Base-by-base conservation (phyloP, 495 filamentous ascomycete species). In the Tuber borchii region DNA sequence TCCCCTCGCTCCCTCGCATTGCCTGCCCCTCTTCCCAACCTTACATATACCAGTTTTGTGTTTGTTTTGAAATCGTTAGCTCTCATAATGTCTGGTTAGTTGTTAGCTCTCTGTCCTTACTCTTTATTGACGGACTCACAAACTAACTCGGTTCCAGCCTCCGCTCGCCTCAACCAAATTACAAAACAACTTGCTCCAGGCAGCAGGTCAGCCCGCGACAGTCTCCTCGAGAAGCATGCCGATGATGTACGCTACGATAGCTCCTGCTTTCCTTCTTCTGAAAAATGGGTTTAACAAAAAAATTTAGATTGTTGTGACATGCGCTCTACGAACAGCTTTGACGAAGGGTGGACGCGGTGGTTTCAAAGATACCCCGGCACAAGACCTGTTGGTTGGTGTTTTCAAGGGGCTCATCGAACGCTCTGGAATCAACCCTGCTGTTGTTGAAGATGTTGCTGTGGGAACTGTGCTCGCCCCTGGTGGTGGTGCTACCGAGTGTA, bases 401-500 rank as follows among this genome's bases (percentile, higher is more conserved):
- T 90, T 97, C 85, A 89, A 89, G 84, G 91, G 88, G 71, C 87
- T 99, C 73, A 87, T 97, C 83, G 85, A 91, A 45, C 92, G 93
- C 81, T 97, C 93, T 73, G 88, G 89, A 46, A 94, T 99, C 84
- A 89, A 97, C 85, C 93, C 95, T 5, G 84, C 84, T 44, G 86
- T 93, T 22, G 92, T 99, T 45, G 92, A 97, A 85, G 95, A 99
- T 83, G 91, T 99, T 76, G 91, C 92, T 69, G 96, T 99, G 75
- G 95, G 95, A 79, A 90, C 89, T 72, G 95, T 99, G 31, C 90
- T 99, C 42, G 88, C 95, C 8, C 95, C 95, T 26, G 95, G 95
- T 77, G 95, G 93, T 76, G 95, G 95, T 78, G 95, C 96, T 37
- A 99, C 95, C 61, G 95, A 98, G 86, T 97, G 95, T 89, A 90